Conservation (phyloP, 345 rosid species). For the Eucalyptus rudis region DNA sequence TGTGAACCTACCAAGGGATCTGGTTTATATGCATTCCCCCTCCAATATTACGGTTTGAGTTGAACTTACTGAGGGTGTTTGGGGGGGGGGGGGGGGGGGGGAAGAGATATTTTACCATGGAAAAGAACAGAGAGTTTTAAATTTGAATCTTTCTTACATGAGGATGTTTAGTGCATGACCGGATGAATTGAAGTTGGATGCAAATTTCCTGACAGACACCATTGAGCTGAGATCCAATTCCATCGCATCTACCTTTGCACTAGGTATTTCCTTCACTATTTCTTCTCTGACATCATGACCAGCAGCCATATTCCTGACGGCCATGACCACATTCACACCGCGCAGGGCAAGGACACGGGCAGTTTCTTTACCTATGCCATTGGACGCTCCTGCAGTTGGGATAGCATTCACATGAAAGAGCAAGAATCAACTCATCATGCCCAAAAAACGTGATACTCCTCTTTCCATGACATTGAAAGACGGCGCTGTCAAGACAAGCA, state of each 20-base stretch:
- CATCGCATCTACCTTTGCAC: conserved; percentile 57
- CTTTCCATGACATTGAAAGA: background rate
- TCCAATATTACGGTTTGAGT: background rate
- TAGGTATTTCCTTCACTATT: conserved; percentile 37
- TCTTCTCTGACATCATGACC: conserved; percentile 43
- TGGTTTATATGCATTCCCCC: background rate
- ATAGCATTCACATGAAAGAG: background rate
- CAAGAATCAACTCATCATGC: background rate
- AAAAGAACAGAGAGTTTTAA: background rate
- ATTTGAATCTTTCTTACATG: conserved; percentile 23
- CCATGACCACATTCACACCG: conserved; percentile 66
- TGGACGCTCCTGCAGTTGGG: conserved; percentile 47
- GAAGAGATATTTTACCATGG: background rate
- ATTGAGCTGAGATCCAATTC: conserved; percentile 74
- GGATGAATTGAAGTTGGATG: conserved; percentile 30
- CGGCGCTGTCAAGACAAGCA: background rate
- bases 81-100: background rate
- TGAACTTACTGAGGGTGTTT: background rate
- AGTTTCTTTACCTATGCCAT: conserved; percentile 71
- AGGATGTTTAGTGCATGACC: conserved; percentile 55
- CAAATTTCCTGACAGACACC: conserved; percentile 54
- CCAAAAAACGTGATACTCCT: background rate
- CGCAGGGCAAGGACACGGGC: conserved; percentile 67
- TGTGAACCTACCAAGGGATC: background rate
- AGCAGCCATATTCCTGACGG: conserved; percentile 44